Evolutionary conservation across 2,329 filamentous ascomycete genomes (phyloP), one percentile per base, ranked within the genome.

Genomic region (Coleophoma eucalyptorum): DNA sequence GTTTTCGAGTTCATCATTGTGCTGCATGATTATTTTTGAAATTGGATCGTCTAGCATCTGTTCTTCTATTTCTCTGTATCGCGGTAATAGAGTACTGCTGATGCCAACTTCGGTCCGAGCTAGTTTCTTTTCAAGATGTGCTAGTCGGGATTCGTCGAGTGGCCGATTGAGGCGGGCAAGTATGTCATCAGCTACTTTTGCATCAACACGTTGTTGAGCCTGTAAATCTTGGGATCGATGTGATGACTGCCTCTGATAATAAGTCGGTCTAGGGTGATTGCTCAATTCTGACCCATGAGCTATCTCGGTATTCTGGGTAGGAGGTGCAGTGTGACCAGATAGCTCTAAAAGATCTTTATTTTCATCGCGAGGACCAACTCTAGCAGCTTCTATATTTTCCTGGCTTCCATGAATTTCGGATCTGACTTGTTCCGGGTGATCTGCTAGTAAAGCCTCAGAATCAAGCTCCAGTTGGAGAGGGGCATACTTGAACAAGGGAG

Each of bases 1-100:
- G 64, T 97, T 93, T 67, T 96, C 92, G 56, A 97, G 83, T 72
- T 96, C 90, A 63, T 96, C 92, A 57, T 93, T 85, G 50, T 59
- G 55, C 42, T 56, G 55, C 57, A 59, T 59, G 49, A 57, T 55
- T 46, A 57, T 54, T 33, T 57, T 57, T 10, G 53, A 57, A 21
- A 57, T 55, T 21, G 54, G 54, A 32, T 57, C 55, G 43, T 57
- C 55, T n/a, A 57, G 51, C 61, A 91, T 88, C 68, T 92, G 87
- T 1, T 83, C 80, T 68, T 93, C 87, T 2, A 89, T 69, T 58
- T 91, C 87, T 56, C 76, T 77, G 53, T 71, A 67, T 5, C 77
- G 52, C 3, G 55, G 55, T 4, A 57, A 40, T 19, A 57, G 49
- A 42, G 26, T 16, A 41, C n/a, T 50, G 43, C 48, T 45, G 21